Evolutionary conservation across 306 rosid species (phyloP).

Genomic region (Corylus avellana): DNA sequence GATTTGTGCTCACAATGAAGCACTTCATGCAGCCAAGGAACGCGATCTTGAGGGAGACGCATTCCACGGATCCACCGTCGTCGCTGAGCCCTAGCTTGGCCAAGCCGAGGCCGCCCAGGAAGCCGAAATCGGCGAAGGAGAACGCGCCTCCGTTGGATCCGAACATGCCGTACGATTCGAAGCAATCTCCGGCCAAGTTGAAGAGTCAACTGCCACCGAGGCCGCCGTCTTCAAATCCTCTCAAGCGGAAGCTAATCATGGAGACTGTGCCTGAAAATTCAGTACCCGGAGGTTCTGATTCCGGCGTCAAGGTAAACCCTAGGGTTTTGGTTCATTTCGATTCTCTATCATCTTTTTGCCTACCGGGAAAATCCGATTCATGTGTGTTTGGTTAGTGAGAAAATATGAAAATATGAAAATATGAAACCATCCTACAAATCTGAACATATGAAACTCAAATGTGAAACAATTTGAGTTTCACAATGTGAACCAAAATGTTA

Average conservation of each 20-base stretch:
- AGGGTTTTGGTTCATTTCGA: background rate
- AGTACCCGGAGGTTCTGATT: constrained; percentile 55
- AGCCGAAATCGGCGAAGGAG: constrained; percentile 64
- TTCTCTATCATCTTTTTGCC: background rate
- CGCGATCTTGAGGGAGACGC: constrained; percentile 52
- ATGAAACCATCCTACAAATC: background rate
- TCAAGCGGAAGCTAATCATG: constrained; percentile 78
- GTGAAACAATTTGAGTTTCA: no score
- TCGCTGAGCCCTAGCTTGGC: constrained; percentile 56
- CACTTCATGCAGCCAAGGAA: constrained; percentile 79
- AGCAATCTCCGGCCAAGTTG: constrained; percentile 63
- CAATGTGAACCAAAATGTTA: no score
- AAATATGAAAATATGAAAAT: background rate
- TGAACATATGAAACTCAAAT: background rate
- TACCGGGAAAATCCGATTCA: background rate
- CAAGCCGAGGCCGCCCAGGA: constrained; percentile 57
- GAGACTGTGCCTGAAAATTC: constrained; percentile 55
- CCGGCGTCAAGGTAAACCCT: constrained; percentile 76
- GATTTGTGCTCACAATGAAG: constrained; percentile 48
- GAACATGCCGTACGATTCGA: constrained; percentile 37
- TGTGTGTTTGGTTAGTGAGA: background rate
- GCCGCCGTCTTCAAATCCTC: constrained; percentile 87
- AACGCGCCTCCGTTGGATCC: constrained; percentile 83
- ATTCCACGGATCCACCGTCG: constrained; percentile 46
- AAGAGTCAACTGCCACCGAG: constrained; percentile 85